Conservation (phyloP, 2,329 filamentous ascomycete genomes). For the Myriosclerotinia duriaeana region DNA sequence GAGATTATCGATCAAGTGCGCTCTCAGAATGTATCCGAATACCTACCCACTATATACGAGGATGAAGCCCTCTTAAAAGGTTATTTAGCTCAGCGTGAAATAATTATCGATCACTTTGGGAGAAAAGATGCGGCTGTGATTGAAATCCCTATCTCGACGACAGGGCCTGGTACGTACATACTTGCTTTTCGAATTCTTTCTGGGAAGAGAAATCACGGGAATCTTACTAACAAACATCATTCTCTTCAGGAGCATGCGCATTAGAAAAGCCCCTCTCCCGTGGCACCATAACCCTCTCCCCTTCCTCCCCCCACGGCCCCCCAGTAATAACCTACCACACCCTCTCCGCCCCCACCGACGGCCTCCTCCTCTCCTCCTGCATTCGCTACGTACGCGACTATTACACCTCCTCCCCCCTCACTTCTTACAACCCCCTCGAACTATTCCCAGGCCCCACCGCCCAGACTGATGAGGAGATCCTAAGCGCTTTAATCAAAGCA, state of each 20-base stretch:
- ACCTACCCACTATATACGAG: conserved; percentile 6
- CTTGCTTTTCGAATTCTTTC: too few relatives aligned
- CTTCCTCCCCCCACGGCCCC: conserved; percentile 35
- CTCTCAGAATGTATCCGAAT: background rate
- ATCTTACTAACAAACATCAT: background rate
- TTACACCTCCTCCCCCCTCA: background rate
- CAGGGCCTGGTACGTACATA: background rate
- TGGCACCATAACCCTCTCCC: conserved; percentile 45
- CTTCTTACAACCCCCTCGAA: conserved; percentile 1
- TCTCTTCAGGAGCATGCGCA: background rate
- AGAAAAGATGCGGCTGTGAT: conserved; percentile 2
- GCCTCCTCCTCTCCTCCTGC: background rate
- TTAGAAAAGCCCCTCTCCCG: conserved; percentile 43
- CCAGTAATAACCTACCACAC: conserved; percentile 45
- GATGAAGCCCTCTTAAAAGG: conserved; percentile 14
- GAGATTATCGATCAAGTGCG: conserved; percentile 14
- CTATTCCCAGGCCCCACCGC: background rate
- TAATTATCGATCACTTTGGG: conserved; percentile 2
- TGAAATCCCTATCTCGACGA: background rate
- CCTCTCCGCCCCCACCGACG: conserved; percentile 32
- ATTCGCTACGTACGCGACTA: conserved; percentile 9
- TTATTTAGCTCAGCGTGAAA: background rate
- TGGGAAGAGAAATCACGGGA: too few relatives aligned
- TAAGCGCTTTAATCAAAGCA: background rate
- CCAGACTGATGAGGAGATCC: background rate